These are phyloP conservation scores for Arabis alpina DNA, from an alignment of 345 rosid species.

Conservation along the genomic window DNA sequence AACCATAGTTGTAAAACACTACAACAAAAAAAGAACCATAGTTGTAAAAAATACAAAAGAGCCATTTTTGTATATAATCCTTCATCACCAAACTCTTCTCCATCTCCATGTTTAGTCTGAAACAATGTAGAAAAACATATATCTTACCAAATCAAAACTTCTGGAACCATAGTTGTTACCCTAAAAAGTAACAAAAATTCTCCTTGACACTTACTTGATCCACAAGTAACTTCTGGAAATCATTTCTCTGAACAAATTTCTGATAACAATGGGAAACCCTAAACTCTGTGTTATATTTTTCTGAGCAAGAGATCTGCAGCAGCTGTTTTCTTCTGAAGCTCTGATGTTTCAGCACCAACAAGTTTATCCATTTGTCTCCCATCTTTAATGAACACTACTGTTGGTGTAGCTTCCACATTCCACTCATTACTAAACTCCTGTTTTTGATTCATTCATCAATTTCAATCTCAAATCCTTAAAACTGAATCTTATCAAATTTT, in stretches of 20 bases:
- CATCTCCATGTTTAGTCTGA: slow-evolving; percentile 31
- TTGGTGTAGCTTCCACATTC: slow-evolving; percentile 75
- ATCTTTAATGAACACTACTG: slow-evolving; percentile 63
- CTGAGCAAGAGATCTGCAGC: slow-evolving; percentile 37
- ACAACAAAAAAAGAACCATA: too few relatives aligned
- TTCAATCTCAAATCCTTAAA: slow-evolving; percentile 18
- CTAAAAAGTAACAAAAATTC: background rate
- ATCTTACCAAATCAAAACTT: background rate
- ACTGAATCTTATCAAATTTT: background rate
- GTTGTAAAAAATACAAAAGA: background rate
- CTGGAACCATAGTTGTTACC: too few relatives aligned
- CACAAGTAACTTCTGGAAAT: slow-evolving; percentile 33
- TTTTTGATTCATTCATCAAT: slow-evolving; percentile 1
- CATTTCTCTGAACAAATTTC: background rate
- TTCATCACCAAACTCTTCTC: slow-evolving; percentile 34
- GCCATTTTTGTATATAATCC: slow-evolving; percentile 9
- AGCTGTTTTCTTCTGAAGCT: slow-evolving; percentile 66
- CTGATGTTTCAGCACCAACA: slow-evolving; percentile 66
- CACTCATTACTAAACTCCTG: slow-evolving; percentile 69
- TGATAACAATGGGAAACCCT: slow-evolving; percentile 23
- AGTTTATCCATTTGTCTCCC: slow-evolving; percentile 71
- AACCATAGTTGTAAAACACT: slow-evolving; percentile 16
- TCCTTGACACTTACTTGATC: slow-evolving; percentile 32
- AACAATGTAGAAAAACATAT: background rate
- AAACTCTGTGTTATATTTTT: slow-evolving; percentile 23